Evolutionary conservation across 768 basidiomycete genomes (phyloP).

Genomic region (Dentipellis sp.): DNA sequence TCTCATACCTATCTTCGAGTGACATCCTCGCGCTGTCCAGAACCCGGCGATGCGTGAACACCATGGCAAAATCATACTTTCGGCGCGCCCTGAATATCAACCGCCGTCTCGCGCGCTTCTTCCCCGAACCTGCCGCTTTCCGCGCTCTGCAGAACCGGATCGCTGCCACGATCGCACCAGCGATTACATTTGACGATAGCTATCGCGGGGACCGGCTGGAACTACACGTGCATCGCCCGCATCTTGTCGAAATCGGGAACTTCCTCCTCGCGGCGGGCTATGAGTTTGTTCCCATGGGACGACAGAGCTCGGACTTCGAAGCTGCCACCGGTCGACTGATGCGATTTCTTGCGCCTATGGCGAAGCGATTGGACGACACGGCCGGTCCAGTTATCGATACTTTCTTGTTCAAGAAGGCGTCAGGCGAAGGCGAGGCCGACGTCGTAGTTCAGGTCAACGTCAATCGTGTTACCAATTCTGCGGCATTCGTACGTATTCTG

Average conservation of each 20-base stretch:
- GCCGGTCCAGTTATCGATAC: background rate
- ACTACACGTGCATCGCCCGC: slow-evolving; percentile 13
- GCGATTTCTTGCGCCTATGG: background rate
- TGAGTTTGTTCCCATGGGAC: background rate
- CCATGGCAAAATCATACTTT: slow-evolving; percentile 16
- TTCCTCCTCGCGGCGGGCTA: background rate
- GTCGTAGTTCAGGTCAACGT: background rate
- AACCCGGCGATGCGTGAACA: background rate
- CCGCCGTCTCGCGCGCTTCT: slow-evolving; percentile 27
- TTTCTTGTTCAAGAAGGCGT: background rate
- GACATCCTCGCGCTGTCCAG: background rate
- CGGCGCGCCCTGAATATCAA: slow-evolving; percentile 27
- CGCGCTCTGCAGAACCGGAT: slow-evolving; percentile 33
- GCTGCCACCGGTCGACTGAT: background rate
- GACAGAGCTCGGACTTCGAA: background rate
- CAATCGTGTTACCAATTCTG: background rate
- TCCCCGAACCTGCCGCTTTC: slow-evolving; percentile 29
- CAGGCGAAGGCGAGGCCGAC: background rate
- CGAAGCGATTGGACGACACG: background rate
- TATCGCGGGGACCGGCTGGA: slow-evolving; percentile 44
- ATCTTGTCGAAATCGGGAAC: background rate
- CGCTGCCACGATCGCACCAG: slow-evolving; percentile 37
- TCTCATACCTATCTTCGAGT: background rate
- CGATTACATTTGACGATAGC: slow-evolving; percentile 41
- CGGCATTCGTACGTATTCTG: no score